A percentile compares a stretch with the other conserved stretches of the same genome.
These are phyloP conservation scores for Pseudogymnoascus sp. DNA, from an alignment of 2,329 filamentous ascomycete genomes.

Conservation along the genomic window DNA sequence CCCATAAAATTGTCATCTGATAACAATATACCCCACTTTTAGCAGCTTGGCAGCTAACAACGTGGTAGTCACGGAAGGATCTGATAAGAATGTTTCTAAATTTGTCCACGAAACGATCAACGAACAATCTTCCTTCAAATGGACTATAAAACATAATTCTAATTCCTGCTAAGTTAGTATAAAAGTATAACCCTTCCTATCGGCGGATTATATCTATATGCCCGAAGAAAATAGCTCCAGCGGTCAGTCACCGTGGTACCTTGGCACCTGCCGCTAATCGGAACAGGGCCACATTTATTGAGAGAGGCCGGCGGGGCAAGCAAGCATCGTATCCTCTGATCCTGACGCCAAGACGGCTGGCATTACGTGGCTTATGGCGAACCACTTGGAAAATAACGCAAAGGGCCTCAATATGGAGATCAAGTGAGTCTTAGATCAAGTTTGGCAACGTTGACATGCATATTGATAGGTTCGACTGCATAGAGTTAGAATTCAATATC, in stretches of 20 bases:
- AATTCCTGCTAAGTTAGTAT: neutral
- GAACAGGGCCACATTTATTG: neutral
- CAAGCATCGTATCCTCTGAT: neutral
- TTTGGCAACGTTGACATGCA: neutral
- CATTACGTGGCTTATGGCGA: neutral
- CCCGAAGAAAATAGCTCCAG: neutral
- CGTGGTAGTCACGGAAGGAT: neutral
- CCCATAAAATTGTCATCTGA: neutral
- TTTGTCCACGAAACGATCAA: neutral
- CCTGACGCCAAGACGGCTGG: neutral
- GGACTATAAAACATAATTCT: neutral
- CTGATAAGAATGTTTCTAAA: neutral
- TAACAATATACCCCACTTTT: neutral
- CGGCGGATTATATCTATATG: neutral
- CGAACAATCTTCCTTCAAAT: neutral
- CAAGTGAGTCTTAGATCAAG: too few relatives aligned
- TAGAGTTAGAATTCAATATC: neutral
- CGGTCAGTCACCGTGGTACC: neutral
- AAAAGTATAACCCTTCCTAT: neutral
- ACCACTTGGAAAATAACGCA: neutral
- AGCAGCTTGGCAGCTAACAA: neutral
- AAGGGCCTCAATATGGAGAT: neutral
- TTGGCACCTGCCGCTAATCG: neutral
- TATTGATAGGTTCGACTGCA: neutral
- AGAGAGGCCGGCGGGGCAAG: neutral